Conservation (phyloP, 2,329 filamentous ascomycete species). For the Anthostomella pinea region DNA sequence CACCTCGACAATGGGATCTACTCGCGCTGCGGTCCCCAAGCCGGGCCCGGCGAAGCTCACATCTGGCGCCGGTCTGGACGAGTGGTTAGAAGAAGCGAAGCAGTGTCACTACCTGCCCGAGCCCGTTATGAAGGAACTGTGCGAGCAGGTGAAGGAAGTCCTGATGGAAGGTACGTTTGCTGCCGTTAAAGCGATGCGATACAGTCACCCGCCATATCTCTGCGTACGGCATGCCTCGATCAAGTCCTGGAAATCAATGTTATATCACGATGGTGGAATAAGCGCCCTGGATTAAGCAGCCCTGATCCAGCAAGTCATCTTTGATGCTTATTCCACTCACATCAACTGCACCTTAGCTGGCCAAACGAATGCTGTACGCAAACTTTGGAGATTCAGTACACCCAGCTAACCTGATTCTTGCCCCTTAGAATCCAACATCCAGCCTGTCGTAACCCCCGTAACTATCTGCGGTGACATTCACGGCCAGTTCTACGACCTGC, state of each 20-base stretch:
- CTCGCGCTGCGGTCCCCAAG: slow-evolving; percentile 64
- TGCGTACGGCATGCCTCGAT: no score
- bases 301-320: no score
- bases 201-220: no score
- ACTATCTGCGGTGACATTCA: slow-evolving; percentile 98
- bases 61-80: slow-evolving; percentile 81
- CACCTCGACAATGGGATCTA: slow-evolving; percentile 21
- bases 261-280: no score
- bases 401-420: slow-evolving; percentile 4
- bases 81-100: slow-evolving; percentile 96
- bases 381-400: no score
- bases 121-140: slow-evolving; percentile 95
- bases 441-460: slow-evolving; percentile 94
- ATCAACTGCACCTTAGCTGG: no score
- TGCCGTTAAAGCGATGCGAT: no score
- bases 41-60: slow-evolving; percentile 85
- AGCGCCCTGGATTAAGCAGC: no score
- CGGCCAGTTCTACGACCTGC: slow-evolving; percentile 96
- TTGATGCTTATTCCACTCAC: no score
- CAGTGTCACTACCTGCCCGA: slow-evolving; percentile 97
- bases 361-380: no score
- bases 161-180: slow-evolving; percentile 82
- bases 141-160: slow-evolving; percentile 97
- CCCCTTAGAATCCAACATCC: slow-evolving; percentile 86
- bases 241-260: no score